Evolutionary conservation across 2,329 filamentous ascomycete species (phyloP), one percentile per base, ranked within the genome.

Genomic region (Aaosphaeria arxii): DNA sequence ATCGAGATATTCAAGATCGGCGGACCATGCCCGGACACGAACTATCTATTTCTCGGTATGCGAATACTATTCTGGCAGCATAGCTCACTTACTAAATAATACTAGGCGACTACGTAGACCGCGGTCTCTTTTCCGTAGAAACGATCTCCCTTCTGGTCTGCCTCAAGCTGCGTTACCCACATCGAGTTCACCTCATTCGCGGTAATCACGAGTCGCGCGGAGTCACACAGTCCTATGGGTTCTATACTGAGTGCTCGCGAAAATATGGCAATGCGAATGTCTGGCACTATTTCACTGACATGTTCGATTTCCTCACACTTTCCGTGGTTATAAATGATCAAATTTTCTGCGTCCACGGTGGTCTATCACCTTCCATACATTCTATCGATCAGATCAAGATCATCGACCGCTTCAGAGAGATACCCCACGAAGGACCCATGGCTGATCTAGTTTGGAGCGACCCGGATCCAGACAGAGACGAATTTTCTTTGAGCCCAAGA

Each of bases 321-420:
- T 95, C 89, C 62, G 95, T 97, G 52, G 92, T 99, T 55, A 99
- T 99, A 69, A 95, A 97, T 70, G 88, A 99, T 71, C 89, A 97
- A 71, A 99, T 99, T 58, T 99, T 99, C 71, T 99, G 94, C 71
- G 94, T 99, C 5, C 94, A 99, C 71, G 94, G 94, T 69, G 94
- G 86, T 77, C 71, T 72, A 67, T 71, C 69, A 42, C 73, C 75
- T 28, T 88, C 86, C 30, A 97, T 99, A 68, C 94, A 99, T 73
- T 95, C 89, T 40, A 96, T 99, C 67, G 94, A 99, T 71, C 94
- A 99, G 74, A 97, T 99, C 74, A 97, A 99, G 73, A 95, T 99
- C 71, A 97, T 99, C 69, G 94, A 99, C 74, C 89, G 94, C 41
- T 99, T 97, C 77, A 86, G 94, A 58, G 94, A 99, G 69, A 99